Evolutionary conservation across 345 rosid species (phyloP).

Genomic region (Syzygium jambos): DNA sequence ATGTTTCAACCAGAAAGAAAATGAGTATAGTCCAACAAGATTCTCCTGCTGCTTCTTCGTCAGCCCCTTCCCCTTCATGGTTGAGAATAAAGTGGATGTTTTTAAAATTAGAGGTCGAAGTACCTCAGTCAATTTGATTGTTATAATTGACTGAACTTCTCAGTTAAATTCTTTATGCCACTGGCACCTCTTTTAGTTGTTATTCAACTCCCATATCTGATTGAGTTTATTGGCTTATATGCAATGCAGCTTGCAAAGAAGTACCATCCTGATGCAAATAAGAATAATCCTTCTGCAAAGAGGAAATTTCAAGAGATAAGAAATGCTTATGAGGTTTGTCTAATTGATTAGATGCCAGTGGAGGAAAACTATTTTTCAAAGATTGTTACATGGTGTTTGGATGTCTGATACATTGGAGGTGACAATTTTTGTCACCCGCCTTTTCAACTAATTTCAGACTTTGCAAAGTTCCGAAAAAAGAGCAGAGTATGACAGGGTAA

Average conservation of each 20-base stretch:
- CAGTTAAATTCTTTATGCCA: background rate
- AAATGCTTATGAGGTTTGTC: slow-evolving; percentile 76
- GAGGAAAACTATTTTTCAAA: background rate
- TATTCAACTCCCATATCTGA: background rate
- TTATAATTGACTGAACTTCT: background rate
- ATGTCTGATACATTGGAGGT: background rate
- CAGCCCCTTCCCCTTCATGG: background rate
- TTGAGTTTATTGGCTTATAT: background rate
- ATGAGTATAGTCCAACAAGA: background rate
- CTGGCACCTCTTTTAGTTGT: background rate
- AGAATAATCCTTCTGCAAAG: slow-evolving; percentile 77
- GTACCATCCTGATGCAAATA: slow-evolving; percentile 90
- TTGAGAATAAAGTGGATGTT: background rate
- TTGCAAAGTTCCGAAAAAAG: slow-evolving; percentile 59
- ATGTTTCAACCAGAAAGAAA: background rate
- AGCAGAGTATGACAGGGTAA: slow-evolving; percentile 63
- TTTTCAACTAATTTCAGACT: slow-evolving; percentile 33
- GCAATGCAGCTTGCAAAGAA: slow-evolving; percentile 82
- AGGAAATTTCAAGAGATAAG: slow-evolving; percentile 80
- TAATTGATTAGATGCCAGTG: background rate
- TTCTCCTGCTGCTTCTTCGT: background rate
- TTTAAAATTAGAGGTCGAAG: background rate
- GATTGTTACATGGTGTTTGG: background rate
- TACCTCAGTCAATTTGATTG: background rate
- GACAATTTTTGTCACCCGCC: background rate